phyloP scores from a whole-genome alignment of 257 asterid species.

The Craterostigma plantagineum region DNA sequence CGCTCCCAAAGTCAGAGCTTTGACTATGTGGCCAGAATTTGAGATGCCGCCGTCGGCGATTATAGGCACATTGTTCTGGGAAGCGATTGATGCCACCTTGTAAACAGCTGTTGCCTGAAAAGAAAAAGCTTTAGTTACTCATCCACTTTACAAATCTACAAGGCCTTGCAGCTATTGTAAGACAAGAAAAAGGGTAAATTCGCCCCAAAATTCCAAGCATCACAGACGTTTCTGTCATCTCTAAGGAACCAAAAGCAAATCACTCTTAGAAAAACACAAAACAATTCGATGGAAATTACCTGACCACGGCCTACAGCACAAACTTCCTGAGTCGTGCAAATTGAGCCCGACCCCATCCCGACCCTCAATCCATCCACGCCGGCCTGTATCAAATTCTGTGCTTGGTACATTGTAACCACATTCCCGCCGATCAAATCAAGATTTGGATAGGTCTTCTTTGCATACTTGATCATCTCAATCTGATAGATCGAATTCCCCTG shows the following conservation, averaged over 20 bases:
- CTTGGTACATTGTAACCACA: slow-evolving; percentile 65
- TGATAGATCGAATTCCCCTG: slow-evolving; percentile 81
- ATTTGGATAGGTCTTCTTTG: slow-evolving; percentile 44
- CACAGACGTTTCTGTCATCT: too few species aligned
- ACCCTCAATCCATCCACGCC: slow-evolving; percentile 88
- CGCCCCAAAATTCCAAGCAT: too few species aligned
- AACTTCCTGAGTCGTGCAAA: slow-evolving; percentile 88
- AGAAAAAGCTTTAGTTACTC: not conserved
- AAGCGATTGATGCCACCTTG: slow-evolving; percentile 75
- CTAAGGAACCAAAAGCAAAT: too few species aligned
- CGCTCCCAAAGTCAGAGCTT: slow-evolving; percentile 86
- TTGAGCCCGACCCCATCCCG: slow-evolving; percentile 94
- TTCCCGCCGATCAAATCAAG: slow-evolving; percentile 80
- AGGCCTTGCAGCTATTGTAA: too few species aligned
- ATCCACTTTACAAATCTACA: too few species aligned
- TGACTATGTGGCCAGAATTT: slow-evolving; percentile 88
- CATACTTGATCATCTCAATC: slow-evolving; percentile 68
- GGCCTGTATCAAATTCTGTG: slow-evolving; percentile 69
- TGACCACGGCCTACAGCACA: slow-evolving; percentile 95
- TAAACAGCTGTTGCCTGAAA: slow-evolving; percentile 79
- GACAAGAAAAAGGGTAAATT: too few species aligned
- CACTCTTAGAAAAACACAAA: too few species aligned
- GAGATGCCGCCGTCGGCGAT: slow-evolving; percentile 95
- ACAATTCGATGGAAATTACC: slow-evolving; percentile 17
- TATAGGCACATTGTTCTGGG: slow-evolving; percentile 53